These are phyloP conservation scores for Babesia divergens DNA, from an alignment of 169 alveolate species.

Conservation along the genomic window DNA sequence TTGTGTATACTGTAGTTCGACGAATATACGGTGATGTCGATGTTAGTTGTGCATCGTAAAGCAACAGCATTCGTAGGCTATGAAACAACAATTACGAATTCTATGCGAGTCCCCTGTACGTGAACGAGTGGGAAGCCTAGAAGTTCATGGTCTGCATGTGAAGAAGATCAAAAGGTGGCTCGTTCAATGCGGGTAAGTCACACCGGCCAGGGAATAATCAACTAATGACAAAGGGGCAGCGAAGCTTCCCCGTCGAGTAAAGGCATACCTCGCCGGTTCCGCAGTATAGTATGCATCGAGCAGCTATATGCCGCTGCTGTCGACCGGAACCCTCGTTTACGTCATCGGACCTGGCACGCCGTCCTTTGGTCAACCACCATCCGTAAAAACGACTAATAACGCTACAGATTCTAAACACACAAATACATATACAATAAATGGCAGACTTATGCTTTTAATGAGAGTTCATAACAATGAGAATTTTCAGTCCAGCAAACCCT, in stretches of 20 bases:
- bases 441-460: no score
- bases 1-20: conserved; percentile 76
- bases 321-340: no score
- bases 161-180: conserved; percentile 75
- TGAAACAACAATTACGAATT: conserved; percentile 71
- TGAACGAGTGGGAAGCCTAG: conserved; percentile 74
- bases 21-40: conserved; percentile 79
- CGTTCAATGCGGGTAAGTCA: conserved; percentile 69
- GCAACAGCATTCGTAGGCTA: conserved; percentile 49
- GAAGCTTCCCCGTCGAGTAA: no score
- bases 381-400: no score
- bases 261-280: no score
- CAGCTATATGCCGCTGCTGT: no score
- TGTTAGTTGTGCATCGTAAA: conserved; percentile 21
- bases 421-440: no score
- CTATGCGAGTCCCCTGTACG: conserved; percentile 78
- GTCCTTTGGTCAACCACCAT: no score
- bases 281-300: no score
- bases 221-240: no score
- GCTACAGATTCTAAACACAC: no score
- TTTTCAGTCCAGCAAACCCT: conserved; percentile 82
- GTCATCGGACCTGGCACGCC: no score
- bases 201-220: not conserved
- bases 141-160: conserved; percentile 76
- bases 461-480: conserved; percentile 45